Base-by-base conservation (phyloP, 2,329 filamentous ascomycete genomes). In the Cytospora mali region DNA sequence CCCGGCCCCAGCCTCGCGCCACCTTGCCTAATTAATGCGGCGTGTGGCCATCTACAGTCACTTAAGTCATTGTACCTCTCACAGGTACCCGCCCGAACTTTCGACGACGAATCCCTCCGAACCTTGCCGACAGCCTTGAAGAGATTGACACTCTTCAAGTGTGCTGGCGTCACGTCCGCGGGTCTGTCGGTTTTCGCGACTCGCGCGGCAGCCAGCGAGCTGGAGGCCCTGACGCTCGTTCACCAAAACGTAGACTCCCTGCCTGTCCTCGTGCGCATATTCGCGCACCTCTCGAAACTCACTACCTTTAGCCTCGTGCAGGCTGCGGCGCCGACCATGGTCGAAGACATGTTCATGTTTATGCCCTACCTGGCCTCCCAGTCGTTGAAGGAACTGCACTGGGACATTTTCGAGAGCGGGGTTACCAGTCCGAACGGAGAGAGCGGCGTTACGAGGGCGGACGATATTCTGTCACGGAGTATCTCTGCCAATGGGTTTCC, bases 401-500 rank as follows among this genome's bases (percentile, higher is more conserved):
- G 87, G 87, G 86, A 89, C 68, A 82, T 91, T 66, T 28, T 83
- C 84, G 29, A 66, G 33, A 61, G 62, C 58, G 76, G 80, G 48
- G 77, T 80, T 39, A 76, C 78, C 14, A 72, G 77, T 21, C 71
- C 74, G 25, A 51, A 31, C 4, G 42, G 46, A 11, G 50, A 25
- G 6, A 11, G 39, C 23, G 7, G 23, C 35, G 73, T 76, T 53
- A 81, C 78, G 54, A 69, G 75, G 4, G 85, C 88, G 1, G 88
- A 89, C 56, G 79, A 81, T 6, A 84, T 89, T 53, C 79, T 93
- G 9, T 85, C 88, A 1, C 79, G 80, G 62, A 86, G 86, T 69
- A 90, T 93, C 66, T 74, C 75, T 6, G 80, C 82, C 1, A 76
- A 77, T 5, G 86, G 85, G 0, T 91, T 93, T 69, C 90, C 90